A percentile compares a stretch with the other conserved stretches of the same genome.
phyloP scores from a whole-genome alignment of 306 rosid species.

The Hippophae tibetana region DNA sequence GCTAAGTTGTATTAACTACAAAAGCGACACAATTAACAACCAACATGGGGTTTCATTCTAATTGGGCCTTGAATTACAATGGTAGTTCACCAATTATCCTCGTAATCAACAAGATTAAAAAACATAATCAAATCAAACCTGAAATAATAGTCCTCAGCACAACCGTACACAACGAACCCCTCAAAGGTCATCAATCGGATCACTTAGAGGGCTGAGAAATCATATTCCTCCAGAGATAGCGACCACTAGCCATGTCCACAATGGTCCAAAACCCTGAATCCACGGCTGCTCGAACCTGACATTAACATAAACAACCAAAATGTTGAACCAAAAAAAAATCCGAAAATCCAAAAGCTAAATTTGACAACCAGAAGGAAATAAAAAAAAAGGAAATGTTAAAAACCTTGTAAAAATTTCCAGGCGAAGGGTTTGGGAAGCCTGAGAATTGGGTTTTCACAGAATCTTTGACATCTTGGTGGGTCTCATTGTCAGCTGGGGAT shows the following conservation, averaged over 20 bases:
- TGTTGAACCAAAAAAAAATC: neutral
- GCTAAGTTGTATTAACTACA: neutral
- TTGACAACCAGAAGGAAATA: neutral
- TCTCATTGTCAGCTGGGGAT: slow-evolving; percentile 5
- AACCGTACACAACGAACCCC: neutral
- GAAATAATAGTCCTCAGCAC: neutral
- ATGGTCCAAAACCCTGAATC: slow-evolving; percentile 74
- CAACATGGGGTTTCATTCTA: no score
- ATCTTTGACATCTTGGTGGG: slow-evolving; percentile 6
- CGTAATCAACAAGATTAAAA: neutral
- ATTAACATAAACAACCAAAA: slow-evolving; percentile 1
- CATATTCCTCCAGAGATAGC: slow-evolving; percentile 85
- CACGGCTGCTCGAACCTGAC: slow-evolving; percentile 48
- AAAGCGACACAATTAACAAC: no score
- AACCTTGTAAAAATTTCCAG: slow-evolving; percentile 25
- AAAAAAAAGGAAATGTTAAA: neutral
- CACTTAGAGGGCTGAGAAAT: slow-evolving; percentile 37
- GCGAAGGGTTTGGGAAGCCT: slow-evolving; percentile 29
- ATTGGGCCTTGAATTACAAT: slow-evolving; percentile 1
- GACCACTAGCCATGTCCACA: slow-evolving; percentile 93
- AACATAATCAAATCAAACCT: slow-evolving; percentile 21
- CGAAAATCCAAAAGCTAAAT: slow-evolving; percentile 5
- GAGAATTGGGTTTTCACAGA: slow-evolving; percentile 21
- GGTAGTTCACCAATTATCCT: neutral
- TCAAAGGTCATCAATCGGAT: slow-evolving; percentile 30